phyloP scores from a whole-genome alignment of 768 basidiomycete genomes.

The Mrakia hoshinonis region DNA sequence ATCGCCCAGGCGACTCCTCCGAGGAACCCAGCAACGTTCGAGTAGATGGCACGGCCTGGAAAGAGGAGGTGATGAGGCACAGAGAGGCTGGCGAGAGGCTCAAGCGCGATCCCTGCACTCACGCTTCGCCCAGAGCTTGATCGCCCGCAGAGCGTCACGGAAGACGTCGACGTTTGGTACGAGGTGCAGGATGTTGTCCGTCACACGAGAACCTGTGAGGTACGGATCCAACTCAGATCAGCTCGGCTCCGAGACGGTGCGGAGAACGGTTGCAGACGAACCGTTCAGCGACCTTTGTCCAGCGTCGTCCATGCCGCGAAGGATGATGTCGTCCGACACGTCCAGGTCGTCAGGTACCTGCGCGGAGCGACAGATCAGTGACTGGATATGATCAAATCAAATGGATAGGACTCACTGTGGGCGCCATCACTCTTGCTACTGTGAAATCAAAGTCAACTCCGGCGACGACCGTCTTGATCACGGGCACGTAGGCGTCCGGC shows the following conservation, averaged over 20 bases:
- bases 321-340: slow-evolving; percentile 78
- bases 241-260: neutral
- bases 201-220: slow-evolving; percentile 77
- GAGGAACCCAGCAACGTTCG: slow-evolving; percentile 93
- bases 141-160: slow-evolving; percentile 86
- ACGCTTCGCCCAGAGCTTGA: slow-evolving; percentile 97
- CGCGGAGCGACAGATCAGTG: slow-evolving; percentile 36
- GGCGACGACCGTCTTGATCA: slow-evolving; percentile 81
- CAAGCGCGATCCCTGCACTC: neutral
- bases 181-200: slow-evolving; percentile 86
- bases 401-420: slow-evolving; percentile 23
- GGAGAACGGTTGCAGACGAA: slow-evolving; percentile 30
- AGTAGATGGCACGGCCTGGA: slow-evolving; percentile 87
- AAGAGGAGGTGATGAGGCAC: neutral
- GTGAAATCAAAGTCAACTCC: slow-evolving; percentile 91
- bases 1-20: slow-evolving; percentile 99
- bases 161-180: slow-evolving; percentile 92
- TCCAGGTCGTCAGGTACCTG: slow-evolving; percentile 87
- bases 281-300: slow-evolving; percentile 93
- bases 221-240: neutral
- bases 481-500: slow-evolving; percentile 91
- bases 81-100: neutral
- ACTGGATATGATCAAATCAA: no score
- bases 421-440: slow-evolving; percentile 52
- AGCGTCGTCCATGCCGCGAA: slow-evolving; percentile 86